These are phyloP conservation scores for Colletotrichum paranaense DNA, from an alignment of 2,329 filamentous ascomycete species.

Conservation along the genomic window DNA sequence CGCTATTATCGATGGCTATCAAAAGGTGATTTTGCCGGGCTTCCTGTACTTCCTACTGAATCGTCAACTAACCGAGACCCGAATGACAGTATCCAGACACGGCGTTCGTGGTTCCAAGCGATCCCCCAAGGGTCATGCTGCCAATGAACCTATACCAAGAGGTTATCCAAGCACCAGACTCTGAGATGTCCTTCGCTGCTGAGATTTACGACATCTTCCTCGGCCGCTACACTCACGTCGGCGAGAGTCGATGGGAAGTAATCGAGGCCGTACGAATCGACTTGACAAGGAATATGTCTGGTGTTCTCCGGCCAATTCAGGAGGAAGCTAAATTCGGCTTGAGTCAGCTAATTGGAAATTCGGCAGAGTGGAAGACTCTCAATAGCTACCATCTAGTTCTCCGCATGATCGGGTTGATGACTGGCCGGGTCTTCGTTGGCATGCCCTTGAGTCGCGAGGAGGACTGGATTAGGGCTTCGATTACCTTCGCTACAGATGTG, in stretches of 20 bases:
- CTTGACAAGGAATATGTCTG: constrained; percentile 10
- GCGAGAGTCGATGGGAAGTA: background rate
- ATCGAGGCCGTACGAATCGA: constrained; percentile 27
- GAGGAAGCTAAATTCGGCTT: constrained; percentile 30
- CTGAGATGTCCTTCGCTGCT: constrained; percentile 20
- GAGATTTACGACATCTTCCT: constrained; percentile 36
- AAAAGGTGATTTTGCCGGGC: background rate
- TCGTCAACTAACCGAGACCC: background rate
- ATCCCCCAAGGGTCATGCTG: constrained; percentile 26
- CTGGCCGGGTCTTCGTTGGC: constrained; percentile 45
- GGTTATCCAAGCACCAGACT: constrained; percentile 23
- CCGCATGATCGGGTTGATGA: constrained; percentile 42
- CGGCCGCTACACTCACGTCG: constrained; percentile 34
- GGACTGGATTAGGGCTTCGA: constrained; percentile 42
- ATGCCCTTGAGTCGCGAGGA: constrained; percentile 42
- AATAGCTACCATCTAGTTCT: constrained; percentile 38
- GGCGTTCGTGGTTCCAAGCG: constrained; percentile 19
- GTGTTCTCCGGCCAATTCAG: constrained; percentile 17
- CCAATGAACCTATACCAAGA: constrained; percentile 30
- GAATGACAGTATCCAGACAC: constrained; percentile 14
- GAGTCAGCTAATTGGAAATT: background rate
- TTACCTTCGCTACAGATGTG: constrained; percentile 41
- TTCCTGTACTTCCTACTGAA: too few relatives aligned
- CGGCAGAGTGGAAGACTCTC: constrained; percentile 38
- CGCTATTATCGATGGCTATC: constrained; percentile 10